Percentiles rank a stretch among this genome's conserved stretches.
Conservation (phyloP, 2,329 filamentous ascomycete genomes). For the Colletotrichum tropicale region DNA sequence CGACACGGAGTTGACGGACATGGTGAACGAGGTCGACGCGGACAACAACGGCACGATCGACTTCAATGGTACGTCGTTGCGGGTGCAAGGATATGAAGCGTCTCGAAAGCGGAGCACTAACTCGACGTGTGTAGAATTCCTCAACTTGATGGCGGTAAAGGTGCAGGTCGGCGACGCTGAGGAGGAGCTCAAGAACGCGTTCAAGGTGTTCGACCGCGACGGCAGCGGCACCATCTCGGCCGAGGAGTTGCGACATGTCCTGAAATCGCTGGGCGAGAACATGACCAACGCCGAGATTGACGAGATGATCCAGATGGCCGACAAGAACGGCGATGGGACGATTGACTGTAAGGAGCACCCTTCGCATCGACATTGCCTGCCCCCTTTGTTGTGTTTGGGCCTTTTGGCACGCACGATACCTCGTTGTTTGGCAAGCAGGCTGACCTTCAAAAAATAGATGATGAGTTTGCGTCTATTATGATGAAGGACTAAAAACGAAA, state of each 20-base stretch:
- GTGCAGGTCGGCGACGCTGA: constrained; percentile 94
- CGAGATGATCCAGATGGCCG: constrained; percentile 91
- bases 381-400: background rate
- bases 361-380: background rate
- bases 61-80: constrained; percentile 72
- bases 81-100: background rate
- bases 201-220: constrained; percentile 89
- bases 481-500: constrained; percentile 81
- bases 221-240: constrained; percentile 93
- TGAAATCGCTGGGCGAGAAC: constrained; percentile 92
- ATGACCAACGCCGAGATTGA: constrained; percentile 89
- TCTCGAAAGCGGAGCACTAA: background rate
- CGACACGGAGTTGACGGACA: constrained; percentile 88
- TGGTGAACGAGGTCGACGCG: constrained; percentile 93
- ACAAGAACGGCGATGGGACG: constrained; percentile 86
- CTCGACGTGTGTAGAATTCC: constrained; percentile 65
- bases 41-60: constrained; percentile 94
- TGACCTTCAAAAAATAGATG: constrained; percentile 59
- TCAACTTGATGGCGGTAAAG: constrained; percentile 93
- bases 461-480: constrained; percentile 93
- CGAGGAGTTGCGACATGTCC: constrained; percentile 85
- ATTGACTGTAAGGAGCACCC: constrained; percentile 73
- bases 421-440: background rate
- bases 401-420: background rate
- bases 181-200: constrained; percentile 87